Conservation (phyloP, 2,329 filamentous ascomycete species). For the Ambrosiella cleistominuta region DNA sequence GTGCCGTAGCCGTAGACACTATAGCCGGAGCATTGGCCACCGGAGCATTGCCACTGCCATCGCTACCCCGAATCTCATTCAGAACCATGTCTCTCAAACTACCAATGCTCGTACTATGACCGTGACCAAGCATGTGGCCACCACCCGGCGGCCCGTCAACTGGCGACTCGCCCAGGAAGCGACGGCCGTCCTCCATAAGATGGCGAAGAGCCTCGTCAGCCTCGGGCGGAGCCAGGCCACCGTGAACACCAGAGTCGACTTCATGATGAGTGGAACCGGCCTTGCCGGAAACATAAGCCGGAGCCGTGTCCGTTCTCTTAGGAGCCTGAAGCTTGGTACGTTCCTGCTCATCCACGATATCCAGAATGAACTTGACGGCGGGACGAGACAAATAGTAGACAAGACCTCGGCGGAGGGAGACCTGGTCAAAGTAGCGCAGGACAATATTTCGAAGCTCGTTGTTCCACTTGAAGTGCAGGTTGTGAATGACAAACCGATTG, state of each 20-base stretch:
- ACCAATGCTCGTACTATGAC: conserved; percentile 10
- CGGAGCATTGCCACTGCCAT: background rate
- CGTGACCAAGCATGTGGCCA: background rate
- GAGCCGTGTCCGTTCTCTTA: conserved; percentile 8
- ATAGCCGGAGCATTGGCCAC: background rate
- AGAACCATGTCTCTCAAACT: conserved; percentile 6
- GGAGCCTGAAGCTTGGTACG: conserved; percentile 38
- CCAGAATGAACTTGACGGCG: conserved; percentile 93
- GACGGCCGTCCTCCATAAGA: conserved; percentile 66
- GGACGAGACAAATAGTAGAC: conserved; percentile 93
- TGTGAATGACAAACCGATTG: conserved; percentile 96
- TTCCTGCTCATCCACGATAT: conserved; percentile 88
- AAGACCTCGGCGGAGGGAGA: conserved; percentile 86
- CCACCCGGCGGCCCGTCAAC: background rate
- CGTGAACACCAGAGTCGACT: background rate
- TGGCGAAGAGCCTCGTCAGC: conserved; percentile 76
- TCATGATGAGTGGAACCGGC: background rate
- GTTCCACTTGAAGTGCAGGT: conserved; percentile 96
- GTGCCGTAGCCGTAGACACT: background rate
- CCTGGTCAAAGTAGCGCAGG: conserved; percentile 90
- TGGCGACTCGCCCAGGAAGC: conserved; percentile 46
- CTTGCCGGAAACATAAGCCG: conserved; percentile 11
- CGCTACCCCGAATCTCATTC: background rate
- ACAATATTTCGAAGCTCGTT: conserved; percentile 92
- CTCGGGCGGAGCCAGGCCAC: conserved; percentile 21